Evolutionary conservation across 1,284 basidiomycete genomes (phyloP), one percentile per base, ranked within the genome.

Genomic region (Cutaneotrichosporon arboriforme): DNA sequence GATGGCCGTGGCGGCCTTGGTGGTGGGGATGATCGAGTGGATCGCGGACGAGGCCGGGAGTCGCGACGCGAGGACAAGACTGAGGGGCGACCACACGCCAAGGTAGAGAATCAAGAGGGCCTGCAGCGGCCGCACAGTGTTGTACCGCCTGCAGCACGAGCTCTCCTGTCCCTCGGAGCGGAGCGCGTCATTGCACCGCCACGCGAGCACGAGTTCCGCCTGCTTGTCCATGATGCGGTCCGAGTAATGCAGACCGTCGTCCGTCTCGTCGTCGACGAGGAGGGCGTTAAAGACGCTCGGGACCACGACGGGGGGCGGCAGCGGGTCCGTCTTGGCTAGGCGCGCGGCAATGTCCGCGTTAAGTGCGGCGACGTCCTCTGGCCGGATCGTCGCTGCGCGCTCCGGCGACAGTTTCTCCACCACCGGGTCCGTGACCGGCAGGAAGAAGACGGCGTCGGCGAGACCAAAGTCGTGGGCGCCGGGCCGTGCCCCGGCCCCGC

Each of bases 351-450:
- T 77, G 69, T 88, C 86, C 3, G 85, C 84, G 70, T 92, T 91
- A 87, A 92, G 90, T 23, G 86, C 87, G 64, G 90, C 86, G 53
- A 90, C 84, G 64, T 90, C 87, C 21, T 84, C 80, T 22, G 82
- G 78, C 47, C 81, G 80, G 78, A 92, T 88, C 10, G 83, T 84
- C 43, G 75, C 67, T 8, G 82, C 81, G 55, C 88, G 81, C 34
- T 84, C 82, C 1, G 76, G 67, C 0, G 81, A 81, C 26, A 92
- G 76, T 62, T 85, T 77, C 40, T 83, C 80, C 64, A 86, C 83
- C n/a, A 91, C 81, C 5, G 90, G 88, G 15, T 88, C 77, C 23
- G 89, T 74, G 20, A 90, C 80, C 5, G 90, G 90, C 8, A 91
- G 77, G 52, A 91, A 77, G 35, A 90, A 79, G 43, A 46, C 34